Base-by-base conservation (phyloP, 2,329 filamentous ascomycete genomes). In the Lojkania enalia region DNA sequence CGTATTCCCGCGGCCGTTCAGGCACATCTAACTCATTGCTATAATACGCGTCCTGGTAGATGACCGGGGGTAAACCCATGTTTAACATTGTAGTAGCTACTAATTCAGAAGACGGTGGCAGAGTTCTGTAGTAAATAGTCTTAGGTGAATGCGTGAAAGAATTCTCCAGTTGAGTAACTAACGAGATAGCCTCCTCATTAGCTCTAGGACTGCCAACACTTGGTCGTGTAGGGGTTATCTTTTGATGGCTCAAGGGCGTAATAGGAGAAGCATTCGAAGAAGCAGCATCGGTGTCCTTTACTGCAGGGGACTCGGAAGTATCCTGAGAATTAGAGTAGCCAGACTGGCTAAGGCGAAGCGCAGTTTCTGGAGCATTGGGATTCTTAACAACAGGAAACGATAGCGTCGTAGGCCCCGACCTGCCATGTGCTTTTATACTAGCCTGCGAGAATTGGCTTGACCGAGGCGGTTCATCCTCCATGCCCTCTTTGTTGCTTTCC, bases 41-140 rank as follows among this genome's bases (percentile, higher is more conserved):
- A 64, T 96, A 97, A 60, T 86, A 91, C 0, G 91, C 85, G 62
- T 90, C 85, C 66, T 90, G 88, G 52, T 96, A 95, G 37, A 96
- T 79, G 12, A 87, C 79, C 46, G 85, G 77, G 0, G 87, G 86
- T 6, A 84, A 71, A 11, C 77, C 77, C 45, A 77, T 69, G n/a
- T 75, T 64, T 54, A 77, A 69, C 65, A 90, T 77, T 0, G 83
- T 86, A 1, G 73, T 71, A 2, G 72, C 61, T 1, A 90, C 55
- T 75, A 78, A 33, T 23, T 73, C 51, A 35, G 46, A 45, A 1
- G 69, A 63, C 2, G 78, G 78, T 20, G 78, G 74, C 3, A 67
- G 39, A 16, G 54, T 50, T 5, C 57, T 55, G 38, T 71, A 74
- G 39, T 71, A 69, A 19, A 71, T 52, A 1, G 66, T 60, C 20